Evolutionary conservation across 176 grass and related monocot species (phyloP), one percentile per base, ranked within the genome.

Genomic region (Puya raimondii): DNA sequence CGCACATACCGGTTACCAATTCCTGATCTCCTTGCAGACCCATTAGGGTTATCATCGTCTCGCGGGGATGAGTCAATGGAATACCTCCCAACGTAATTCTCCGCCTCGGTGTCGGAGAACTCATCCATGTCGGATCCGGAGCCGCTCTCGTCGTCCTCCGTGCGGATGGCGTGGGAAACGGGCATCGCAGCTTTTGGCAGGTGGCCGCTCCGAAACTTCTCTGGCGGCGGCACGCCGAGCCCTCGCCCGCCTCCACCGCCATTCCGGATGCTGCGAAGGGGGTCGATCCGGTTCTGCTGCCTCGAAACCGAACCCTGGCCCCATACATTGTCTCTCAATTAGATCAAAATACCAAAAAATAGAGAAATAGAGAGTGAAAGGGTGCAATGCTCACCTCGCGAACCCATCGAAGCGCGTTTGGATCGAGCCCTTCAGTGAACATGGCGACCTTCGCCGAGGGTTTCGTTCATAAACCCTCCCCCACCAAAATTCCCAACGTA

Each of bases 371-470:
- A 57, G 53, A 65, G 49, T 59, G 26, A 17, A n/a, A 58, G 54
- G 17, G 17, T 56, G 25, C 12, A 64, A 48, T 27, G 69, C 82
- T 76, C 29, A 87, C 94, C 87, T 99, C 77, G 4, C 82, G 89
- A 82, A 99, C 89, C 94, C 94, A 99, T 78, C 88, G 84, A 71
- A 99, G 78, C 16, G 87, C 85, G 47, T 86, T 71, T 12, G 82
- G 75, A 80, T 93, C 95, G 71, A 94, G 64, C 14, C 95, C 95
- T 75, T 99, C 95, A 18, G 90, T 91, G 78, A 99, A 99, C 95
- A 99, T 99, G 33, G 51, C 66, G 27, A 17, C 29, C 66, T 27
- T 21, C n/a, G 49, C 29, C 66, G 51, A 25, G 52, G 59, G 49
- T 66, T 23, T 27, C 67, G n/a, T 75, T 8, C 65, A 83, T 65